Evolutionary conservation across 2,329 filamentous ascomycete genomes (phyloP), one percentile per base, ranked within the genome.

Genomic region (Rugonectria rugulosa): DNA sequence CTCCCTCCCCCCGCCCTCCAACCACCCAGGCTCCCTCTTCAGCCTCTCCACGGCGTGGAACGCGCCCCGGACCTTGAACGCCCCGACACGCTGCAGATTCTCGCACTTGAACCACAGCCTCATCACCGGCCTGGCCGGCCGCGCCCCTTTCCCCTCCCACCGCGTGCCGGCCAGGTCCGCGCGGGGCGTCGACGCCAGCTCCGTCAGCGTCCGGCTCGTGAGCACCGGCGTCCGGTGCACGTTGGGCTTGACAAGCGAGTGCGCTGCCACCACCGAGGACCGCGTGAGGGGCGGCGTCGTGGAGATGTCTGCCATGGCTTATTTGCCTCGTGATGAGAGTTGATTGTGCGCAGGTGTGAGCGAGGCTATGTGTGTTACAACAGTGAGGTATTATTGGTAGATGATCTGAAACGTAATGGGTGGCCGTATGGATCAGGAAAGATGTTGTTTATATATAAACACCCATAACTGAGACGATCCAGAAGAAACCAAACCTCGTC

Each of bases 61-160:
- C 0, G 93, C 94, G 5, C 94, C 95, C 6, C 94, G 81, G 14
- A 87, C 89, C 77, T 98, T 98, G 80, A 98, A 98, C 1, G 94
- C 94, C 46, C 94, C 95, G 50, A 96, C 87, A 51, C 87, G 86
- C 78, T 98, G 95, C 55, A 91, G 79, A 73, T 97, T 97, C 79
- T 98, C 94, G 74, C 92, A 96, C 78, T 98, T 98, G 84, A 98
- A 96, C 79, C 91, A 95, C 47, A 98, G 80, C 11, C 86, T 81
- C 32, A 97, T 77, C 44, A 77, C 84, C 0, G 92, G 92, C 4
- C 72, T 77, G 1, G 89, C 85, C 0, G 87, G 81, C n/a, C n/a
- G n/a, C n/a, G 70, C 68, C 32, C 80, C n/a, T n/a, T n/a, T 76
- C 6, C 81, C 82, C 63, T 82, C 72, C 77, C 81, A 87, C 61